Base-by-base conservation (phyloP, 768 basidiomycete genomes). In the Royoungia palumana region DNA sequence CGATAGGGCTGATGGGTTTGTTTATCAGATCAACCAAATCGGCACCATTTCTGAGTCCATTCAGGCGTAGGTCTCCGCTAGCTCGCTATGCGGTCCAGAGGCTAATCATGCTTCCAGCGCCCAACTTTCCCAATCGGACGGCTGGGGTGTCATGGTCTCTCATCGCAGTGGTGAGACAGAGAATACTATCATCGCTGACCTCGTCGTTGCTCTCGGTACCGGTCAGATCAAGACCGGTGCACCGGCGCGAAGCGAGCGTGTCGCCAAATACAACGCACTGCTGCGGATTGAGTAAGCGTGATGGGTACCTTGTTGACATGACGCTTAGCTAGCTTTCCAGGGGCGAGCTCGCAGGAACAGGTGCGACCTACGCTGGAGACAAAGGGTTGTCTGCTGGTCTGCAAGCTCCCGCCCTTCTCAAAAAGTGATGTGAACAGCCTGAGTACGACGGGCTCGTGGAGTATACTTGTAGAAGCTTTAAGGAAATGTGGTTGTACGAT, bases 171-270 rank as follows among this genome's bases (percentile, higher is more conserved):
- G 95, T 64, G 95, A 97, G 80, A 98, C 95, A 30, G 94, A 96
- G 75, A 94, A 92, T 76, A 94, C 92, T 46, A 78, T 93, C 71
- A 97, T 98, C 63, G 92, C 94, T 54, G 94, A 97, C 72, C 85
- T 97, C 57, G 83, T 85, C 54, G 94, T 98, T 59, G 96, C 89
- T 41, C 90, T 97, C 58, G 86, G 87, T 56, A 80, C 79, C 51
- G 94, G 94, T 55, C 88, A 95, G 73, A 96, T 97, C 80, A 98
- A 99, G 86, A 96, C 95, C 40, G 95, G 95, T 74, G 94, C 94
- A 36, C 95, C 94, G 30, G 93, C 92, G 53, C 82, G 94, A 55
- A 88, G 85, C 61, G 96, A 98, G 76, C 95, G 96, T 75, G 88
- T 97, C 24, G 92, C 91, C 63, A 94, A 94, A 73, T 92, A 93